Conservation (phyloP, 129 eudicot genomes). For the Heracleum sosnowskyi region DNA sequence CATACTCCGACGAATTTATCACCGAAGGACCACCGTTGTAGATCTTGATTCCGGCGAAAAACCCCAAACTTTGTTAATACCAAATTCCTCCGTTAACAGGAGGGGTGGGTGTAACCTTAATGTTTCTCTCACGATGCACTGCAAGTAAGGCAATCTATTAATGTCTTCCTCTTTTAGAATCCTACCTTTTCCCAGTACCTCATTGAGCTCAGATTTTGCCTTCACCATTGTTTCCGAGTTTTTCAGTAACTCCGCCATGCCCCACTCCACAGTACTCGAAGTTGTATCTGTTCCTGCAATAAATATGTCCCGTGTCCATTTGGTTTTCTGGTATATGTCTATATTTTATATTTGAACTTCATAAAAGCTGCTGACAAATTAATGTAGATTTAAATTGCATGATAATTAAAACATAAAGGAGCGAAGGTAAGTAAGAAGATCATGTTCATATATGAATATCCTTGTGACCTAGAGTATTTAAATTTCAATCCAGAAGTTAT, state of each 20-base stretch:
- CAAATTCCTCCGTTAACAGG: too few species aligned
- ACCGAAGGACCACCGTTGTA: too few species aligned
- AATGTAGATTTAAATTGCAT: too few species aligned
- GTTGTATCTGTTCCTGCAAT: constrained; percentile 66
- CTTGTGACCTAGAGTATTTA: background rate
- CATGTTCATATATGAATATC: too few species aligned
- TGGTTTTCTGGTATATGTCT: background rate
- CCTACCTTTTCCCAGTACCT: constrained; percentile 47
- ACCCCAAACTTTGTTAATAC: too few species aligned
- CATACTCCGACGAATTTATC: too few species aligned
- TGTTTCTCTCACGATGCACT: constrained; percentile 42
- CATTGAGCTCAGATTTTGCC: constrained; percentile 47
- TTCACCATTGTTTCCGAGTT: constrained; percentile 32
- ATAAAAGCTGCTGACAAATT: background rate
- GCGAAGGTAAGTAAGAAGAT: too few species aligned
- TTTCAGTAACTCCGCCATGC: constrained; percentile 45
- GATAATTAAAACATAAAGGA: background rate
- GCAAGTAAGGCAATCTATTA: constrained; percentile 32
- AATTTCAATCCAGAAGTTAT: background rate
- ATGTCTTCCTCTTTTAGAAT: constrained; percentile 32
- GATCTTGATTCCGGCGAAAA: too few species aligned
- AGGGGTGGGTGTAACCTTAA: constrained; percentile 40
- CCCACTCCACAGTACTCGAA: constrained; percentile 61
- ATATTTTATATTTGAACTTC: background rate
- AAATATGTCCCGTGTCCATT: constrained; percentile 40